Percentiles rank a stretch among this genome's conserved stretches.
These are phyloP conservation scores for Lachnellula arida DNA, from an alignment of 2,329 filamentous ascomycete species.

Conservation along the genomic window DNA sequence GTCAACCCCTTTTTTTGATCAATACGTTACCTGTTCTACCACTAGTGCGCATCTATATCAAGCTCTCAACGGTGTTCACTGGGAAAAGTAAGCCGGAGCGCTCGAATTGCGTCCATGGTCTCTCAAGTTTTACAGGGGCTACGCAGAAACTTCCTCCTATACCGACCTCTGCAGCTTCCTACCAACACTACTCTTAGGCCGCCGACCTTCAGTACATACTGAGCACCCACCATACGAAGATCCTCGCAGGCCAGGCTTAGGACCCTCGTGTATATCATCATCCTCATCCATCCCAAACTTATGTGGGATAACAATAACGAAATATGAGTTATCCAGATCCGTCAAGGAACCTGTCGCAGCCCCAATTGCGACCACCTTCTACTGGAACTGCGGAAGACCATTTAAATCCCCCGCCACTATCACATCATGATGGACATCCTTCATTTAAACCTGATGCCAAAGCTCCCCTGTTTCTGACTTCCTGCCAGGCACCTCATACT, in stretches of 20 bases:
- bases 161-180: constrained; percentile 23
- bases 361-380: constrained; percentile 33
- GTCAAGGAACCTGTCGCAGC: constrained; percentile 31
- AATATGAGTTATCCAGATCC: constrained; percentile 52
- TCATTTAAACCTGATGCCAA: constrained; percentile 17
- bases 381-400: constrained; percentile 26
- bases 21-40: too few species aligned
- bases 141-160: constrained; percentile 37
- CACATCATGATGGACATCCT: constrained; percentile 24
- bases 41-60: too few species aligned
- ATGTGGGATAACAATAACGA: constrained; percentile 40
- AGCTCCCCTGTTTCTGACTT: constrained; percentile 13
- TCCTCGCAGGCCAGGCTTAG: constrained; percentile 25
- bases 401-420: constrained; percentile 21
- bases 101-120: too few species aligned
- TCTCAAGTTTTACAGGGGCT: constrained; percentile 43
- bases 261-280: constrained; percentile 24
- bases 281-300: constrained; percentile 34
- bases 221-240: constrained; percentile 45
- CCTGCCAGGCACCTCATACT: constrained; percentile 22
- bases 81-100: too few species aligned
- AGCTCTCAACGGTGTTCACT: too few species aligned
- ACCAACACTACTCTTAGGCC: constrained; percentile 37
- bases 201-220: constrained; percentile 50
- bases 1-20: too few species aligned